Percentiles rank a stretch among this genome's conserved stretches.
Evolutionary conservation across 2,329 filamentous ascomycete species (phyloP).

Genomic region (Colletotrichum gigasporum): DNA sequence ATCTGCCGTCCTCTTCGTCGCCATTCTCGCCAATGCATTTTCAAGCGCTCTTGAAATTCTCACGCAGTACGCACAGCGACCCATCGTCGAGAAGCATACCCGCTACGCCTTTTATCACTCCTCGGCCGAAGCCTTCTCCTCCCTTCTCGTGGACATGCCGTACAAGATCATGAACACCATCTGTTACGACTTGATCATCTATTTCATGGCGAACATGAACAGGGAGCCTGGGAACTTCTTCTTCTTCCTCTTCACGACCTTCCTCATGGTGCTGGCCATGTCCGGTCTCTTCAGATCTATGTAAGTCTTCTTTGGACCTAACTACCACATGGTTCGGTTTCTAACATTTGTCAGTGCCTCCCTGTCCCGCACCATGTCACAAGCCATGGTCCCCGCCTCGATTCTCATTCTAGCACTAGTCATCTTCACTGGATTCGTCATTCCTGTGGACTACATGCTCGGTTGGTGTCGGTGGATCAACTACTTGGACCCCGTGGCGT

Average conservation of each 20-base stretch:
- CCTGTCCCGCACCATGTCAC: conserved; percentile 56
- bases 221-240: conserved; percentile 64
- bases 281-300: conserved; percentile 60
- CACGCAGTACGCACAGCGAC: conserved; percentile 36
- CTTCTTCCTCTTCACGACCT: conserved; percentile 57
- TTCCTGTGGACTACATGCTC: conserved; percentile 51
- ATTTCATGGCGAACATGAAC: conserved; percentile 72
- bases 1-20: conserved; percentile 61
- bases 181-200: conserved; percentile 69
- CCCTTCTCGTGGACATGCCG: conserved; percentile 28
- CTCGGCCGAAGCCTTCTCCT: conserved; percentile 26
- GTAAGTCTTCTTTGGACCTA: background rate
- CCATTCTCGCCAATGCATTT: conserved; percentile 63
- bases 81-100: conserved; percentile 40
- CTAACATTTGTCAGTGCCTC: conserved; percentile 45
- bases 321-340: no score
- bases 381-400: conserved; percentile 63
- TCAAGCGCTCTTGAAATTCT: conserved; percentile 43
- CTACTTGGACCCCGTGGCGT: conserved; percentile 61
- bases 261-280: conserved; percentile 51
- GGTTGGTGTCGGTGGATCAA: conserved; percentile 64
- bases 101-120: conserved; percentile 46
- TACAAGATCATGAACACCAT: conserved; percentile 57
- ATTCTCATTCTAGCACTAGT: conserved; percentile 63
- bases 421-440: conserved; percentile 63